Percentiles rank a stretch among this genome's conserved stretches.
Conservation (phyloP, 345 rosid genomes). For the Raphanus sativus region DNA sequence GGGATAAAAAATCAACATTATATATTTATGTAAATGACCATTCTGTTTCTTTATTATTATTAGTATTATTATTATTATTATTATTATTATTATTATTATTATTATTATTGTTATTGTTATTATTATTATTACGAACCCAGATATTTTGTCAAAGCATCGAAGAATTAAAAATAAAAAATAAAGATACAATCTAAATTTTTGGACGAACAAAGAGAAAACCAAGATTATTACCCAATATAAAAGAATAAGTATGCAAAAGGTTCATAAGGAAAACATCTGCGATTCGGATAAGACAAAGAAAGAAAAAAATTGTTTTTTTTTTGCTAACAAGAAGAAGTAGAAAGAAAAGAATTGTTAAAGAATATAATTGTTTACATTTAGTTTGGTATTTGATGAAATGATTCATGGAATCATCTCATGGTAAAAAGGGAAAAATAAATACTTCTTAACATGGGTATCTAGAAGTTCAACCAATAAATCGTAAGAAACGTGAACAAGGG, state of each 20-base stretch:
- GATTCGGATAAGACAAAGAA: neutral
- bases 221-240: neutral
- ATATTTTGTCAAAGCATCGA: neutral
- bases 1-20: neutral
- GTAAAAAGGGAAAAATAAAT: neutral
- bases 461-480: neutral
- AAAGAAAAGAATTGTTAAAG: neutral
- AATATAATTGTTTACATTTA: neutral
- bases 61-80: slow-evolving; percentile 1
- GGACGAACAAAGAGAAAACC: neutral
- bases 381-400: neutral
- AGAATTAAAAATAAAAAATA: neutral
- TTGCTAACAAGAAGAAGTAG: neutral
- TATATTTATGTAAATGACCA: neutral
- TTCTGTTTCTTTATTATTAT: neutral
- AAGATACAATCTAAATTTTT: neutral
- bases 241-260: neutral
- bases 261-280: neutral
- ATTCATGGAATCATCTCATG: neutral
- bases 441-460: neutral
- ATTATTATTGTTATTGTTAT: neutral
- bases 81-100: neutral
- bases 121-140: slow-evolving; percentile 2
- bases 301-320: neutral
- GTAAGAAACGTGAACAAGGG: neutral